Evolutionary conservation across 352 stramenopile genomes (phyloP).

Genomic region (Blastocystis hominis): DNA sequence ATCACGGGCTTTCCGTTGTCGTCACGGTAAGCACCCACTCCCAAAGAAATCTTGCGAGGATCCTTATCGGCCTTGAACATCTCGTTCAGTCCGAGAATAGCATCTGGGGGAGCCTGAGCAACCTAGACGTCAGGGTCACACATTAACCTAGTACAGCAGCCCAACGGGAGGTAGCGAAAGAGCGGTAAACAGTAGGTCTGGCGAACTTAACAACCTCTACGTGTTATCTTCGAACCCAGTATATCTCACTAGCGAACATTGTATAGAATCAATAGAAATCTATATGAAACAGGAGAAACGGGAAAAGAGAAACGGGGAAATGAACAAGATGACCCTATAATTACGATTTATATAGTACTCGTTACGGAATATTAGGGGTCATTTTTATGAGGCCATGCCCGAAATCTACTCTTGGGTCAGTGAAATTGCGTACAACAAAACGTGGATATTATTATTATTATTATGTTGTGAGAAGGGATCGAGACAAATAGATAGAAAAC

Average conservation of each 20-base stretch:
- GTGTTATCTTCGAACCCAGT: background rate
- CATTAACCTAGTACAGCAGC: constrained; percentile 3
- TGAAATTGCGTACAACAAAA: too few relatives aligned
- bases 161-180: constrained; percentile 34
- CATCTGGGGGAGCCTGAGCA: constrained; percentile 60
- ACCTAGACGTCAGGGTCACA: constrained; percentile 20
- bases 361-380: background rate
- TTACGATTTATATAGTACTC: background rate
- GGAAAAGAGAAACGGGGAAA: background rate
- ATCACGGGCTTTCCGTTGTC: constrained; percentile 72
- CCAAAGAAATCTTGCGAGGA: constrained; percentile 85
- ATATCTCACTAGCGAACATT: background rate
- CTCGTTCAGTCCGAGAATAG: constrained; percentile 63
- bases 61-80: constrained; percentile 72
- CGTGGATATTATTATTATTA: too few relatives aligned
- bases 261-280: background rate
- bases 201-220: background rate
- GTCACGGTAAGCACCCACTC: constrained; percentile 92
- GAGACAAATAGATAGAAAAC: too few relatives aligned
- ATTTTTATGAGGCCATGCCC: background rate
- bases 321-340: background rate
- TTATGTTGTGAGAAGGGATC: too few relatives aligned
- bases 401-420: too few relatives aligned
- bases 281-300: background rate
- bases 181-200: constrained; percentile 20